phyloP scores from a whole-genome alignment of 2,329 filamentous ascomycete genomes.

The Hypoxylon sp. region DNA sequence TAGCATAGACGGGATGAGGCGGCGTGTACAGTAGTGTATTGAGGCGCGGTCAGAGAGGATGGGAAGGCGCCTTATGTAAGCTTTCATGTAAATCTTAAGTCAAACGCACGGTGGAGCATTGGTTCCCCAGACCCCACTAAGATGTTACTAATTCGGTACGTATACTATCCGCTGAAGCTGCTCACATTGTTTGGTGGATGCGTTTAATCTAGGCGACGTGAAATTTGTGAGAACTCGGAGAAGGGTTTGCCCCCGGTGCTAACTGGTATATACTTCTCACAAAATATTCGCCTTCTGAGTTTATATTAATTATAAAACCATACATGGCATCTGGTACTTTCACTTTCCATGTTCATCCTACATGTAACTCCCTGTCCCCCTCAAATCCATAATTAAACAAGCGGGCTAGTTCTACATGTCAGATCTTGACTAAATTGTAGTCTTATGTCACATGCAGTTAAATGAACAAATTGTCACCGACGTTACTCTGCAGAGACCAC shows the following conservation, averaged over 20 bases:
- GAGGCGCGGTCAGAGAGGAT: slow-evolving; percentile 12
- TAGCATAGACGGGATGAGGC: slow-evolving; percentile 9
- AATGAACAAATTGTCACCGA: neutral
- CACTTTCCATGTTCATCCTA: too few relatives aligned
- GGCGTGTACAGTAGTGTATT: neutral
- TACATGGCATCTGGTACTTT: too few relatives aligned
- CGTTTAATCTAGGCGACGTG: too few relatives aligned
- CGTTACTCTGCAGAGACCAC: neutral
- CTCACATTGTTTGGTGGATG: too few relatives aligned
- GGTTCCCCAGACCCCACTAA: slow-evolving; percentile 16
- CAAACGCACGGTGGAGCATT: slow-evolving; percentile 13
- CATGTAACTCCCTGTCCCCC: too few relatives aligned
- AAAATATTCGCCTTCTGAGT: too few relatives aligned
- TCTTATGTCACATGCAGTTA: neutral
- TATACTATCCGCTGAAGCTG: neutral
- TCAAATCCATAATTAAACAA: too few relatives aligned
- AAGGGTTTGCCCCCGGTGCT: too few relatives aligned
- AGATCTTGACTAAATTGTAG: neutral
- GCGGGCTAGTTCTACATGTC: neutral
- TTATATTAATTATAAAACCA: too few relatives aligned
- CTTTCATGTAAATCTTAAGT: neutral
- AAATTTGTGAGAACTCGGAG: too few relatives aligned
- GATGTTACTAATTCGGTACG: neutral
- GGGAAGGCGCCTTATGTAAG: slow-evolving; percentile 15
- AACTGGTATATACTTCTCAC: too few relatives aligned